Evolutionary conservation across 108 stramenopile species (phyloP).

Genomic region (Conticribra weissflogii): DNA sequence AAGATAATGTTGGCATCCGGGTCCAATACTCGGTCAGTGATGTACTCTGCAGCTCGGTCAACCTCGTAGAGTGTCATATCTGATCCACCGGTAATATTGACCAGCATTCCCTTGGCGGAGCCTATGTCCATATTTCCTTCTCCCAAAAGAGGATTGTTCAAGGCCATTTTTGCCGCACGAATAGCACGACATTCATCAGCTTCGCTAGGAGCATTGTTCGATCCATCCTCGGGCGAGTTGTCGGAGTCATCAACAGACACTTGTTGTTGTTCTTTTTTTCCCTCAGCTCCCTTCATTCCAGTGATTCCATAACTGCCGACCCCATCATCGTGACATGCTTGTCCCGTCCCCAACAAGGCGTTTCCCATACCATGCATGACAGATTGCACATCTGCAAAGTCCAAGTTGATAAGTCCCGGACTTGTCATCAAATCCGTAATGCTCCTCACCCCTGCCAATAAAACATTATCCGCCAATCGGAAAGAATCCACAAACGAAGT

Average conservation of each 20-base stretch:
- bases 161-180: constrained; percentile 74
- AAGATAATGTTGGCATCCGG: constrained; percentile 83
- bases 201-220: constrained; percentile 41
- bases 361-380: constrained; percentile 87
- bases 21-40: constrained; percentile 53
- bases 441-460: constrained; percentile 82
- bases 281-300: neutral
- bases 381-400: constrained; percentile 86
- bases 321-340: constrained; percentile 28
- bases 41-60: constrained; percentile 50
- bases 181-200: constrained; percentile 69
- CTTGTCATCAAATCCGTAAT: constrained; percentile 84
- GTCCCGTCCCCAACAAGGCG: constrained; percentile 82
- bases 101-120: constrained; percentile 77
- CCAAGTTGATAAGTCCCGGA: constrained; percentile 85
- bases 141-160: constrained; percentile 77
- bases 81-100: constrained; percentile 69
- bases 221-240: constrained; percentile 52
- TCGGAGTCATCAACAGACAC: constrained; percentile 7
- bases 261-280: constrained; percentile 15
- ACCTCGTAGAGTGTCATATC: constrained; percentile 63
- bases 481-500: constrained; percentile 80
- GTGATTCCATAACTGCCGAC: constrained; percentile 22
- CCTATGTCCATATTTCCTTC: constrained; percentile 67
- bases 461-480: constrained; percentile 80